Percentiles rank a stretch among this genome's conserved stretches.
Conservation (phyloP, 2,329 filamentous ascomycete species). For the Trichoderma asperellum region DNA sequence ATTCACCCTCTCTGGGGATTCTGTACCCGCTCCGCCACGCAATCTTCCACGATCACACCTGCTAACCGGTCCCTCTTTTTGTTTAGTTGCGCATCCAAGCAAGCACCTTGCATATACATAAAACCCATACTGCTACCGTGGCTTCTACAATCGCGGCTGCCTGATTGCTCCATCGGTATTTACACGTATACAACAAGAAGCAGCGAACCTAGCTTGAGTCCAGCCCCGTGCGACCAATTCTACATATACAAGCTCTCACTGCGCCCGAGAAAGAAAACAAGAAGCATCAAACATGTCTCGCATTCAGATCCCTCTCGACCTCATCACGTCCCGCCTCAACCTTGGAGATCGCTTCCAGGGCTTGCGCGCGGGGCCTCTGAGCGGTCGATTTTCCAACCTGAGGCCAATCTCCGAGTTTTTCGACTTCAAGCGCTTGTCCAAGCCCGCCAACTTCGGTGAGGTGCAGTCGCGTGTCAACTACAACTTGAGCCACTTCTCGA, state of each 20-base stretch:
- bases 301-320: slow-evolving; percentile 91
- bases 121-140: slow-evolving; percentile 11
- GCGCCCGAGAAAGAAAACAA: neutral
- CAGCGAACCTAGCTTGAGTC: neutral
- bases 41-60: neutral
- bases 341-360: slow-evolving; percentile 81
- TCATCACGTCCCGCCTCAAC: slow-evolving; percentile 88
- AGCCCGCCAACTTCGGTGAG: slow-evolving; percentile 88
- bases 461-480: slow-evolving; percentile 93
- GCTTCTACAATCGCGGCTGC: slow-evolving; percentile 16
- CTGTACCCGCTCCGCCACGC: slow-evolving; percentile 24
- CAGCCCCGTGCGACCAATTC: neutral
- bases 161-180: slow-evolving; percentile 5
- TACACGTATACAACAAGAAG: neutral
- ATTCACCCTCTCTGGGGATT: neutral
- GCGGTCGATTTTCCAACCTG: slow-evolving; percentile 87
- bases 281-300: slow-evolving; percentile 66
- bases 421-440: slow-evolving; percentile 92
- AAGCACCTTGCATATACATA: slow-evolving; percentile 9
- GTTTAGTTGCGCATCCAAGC: slow-evolving; percentile 12
- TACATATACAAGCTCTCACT: neutral
- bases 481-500: slow-evolving; percentile 95
- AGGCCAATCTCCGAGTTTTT: slow-evolving; percentile 91
- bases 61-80: slow-evolving; percentile 16
- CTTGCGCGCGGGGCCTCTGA: slow-evolving; percentile 77